phyloP scores from a whole-genome alignment of 192 early-diverging fungal genomes.

The Pilobolus umbonatus region DNA sequence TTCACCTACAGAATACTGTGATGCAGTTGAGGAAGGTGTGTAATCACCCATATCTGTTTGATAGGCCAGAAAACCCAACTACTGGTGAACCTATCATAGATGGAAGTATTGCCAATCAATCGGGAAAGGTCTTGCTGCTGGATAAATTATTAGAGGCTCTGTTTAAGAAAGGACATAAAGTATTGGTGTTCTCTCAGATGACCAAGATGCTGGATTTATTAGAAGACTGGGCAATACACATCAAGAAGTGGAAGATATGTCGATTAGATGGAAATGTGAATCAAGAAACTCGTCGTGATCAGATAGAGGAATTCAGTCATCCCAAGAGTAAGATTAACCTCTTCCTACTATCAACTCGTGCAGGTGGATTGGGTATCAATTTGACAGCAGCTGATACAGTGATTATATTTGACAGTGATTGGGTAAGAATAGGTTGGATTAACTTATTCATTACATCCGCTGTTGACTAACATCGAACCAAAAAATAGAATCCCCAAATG shows the following conservation, averaged over 20 bases:
- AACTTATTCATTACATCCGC: background rate
- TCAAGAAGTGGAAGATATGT: slow-evolving; percentile 77
- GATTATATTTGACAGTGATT: slow-evolving; percentile 93
- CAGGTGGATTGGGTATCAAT: slow-evolving; percentile 97
- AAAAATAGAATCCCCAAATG: slow-evolving; percentile 88
- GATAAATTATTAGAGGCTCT: slow-evolving; percentile 77
- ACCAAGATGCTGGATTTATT: slow-evolving; percentile 85
- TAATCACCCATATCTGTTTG: slow-evolving; percentile 84
- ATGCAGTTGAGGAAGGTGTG: slow-evolving; percentile 92
- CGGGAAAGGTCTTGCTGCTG: slow-evolving; percentile 87
- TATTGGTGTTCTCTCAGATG: slow-evolving; percentile 94
- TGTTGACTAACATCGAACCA: background rate
- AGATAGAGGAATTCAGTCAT: slow-evolving; percentile 76
- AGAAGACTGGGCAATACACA: slow-evolving; percentile 80
- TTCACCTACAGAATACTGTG: slow-evolving; percentile 79
- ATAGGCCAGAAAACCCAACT: slow-evolving; percentile 65
- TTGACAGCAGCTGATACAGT: slow-evolving; percentile 95
- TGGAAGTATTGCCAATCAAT: slow-evolving; percentile 57
- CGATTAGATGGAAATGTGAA: slow-evolving; percentile 84
- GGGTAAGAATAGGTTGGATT: slow-evolving; percentile 46
- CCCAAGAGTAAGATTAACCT: slow-evolving; percentile 52
- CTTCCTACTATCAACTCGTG: slow-evolving; percentile 92
- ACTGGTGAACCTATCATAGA: slow-evolving; percentile 47
- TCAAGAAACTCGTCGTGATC: slow-evolving; percentile 75
- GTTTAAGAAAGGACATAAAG: slow-evolving; percentile 81